Evolutionary conservation across 805 yeast species (phyloP), one percentile per base, ranked within the genome.

Genomic region (Wickerhamomyces rabaulensis): DNA sequence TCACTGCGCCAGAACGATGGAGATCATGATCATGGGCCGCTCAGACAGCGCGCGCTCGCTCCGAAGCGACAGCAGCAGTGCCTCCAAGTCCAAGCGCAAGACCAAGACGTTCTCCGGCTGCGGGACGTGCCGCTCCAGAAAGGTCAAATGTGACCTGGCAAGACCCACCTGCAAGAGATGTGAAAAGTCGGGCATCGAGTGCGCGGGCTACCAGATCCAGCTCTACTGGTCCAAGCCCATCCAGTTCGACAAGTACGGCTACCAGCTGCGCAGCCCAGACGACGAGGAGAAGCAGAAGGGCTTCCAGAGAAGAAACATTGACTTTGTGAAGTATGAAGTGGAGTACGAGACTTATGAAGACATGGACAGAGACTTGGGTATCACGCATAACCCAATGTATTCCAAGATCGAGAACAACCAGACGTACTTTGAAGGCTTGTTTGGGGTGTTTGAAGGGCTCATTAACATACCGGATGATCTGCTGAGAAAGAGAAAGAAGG

Each of bases 31-130:
- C 5, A n/a, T 33, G 36, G 36, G 13, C 10, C 36, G 10, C 17
- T 33, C 36, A 33, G 36, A 33, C 7, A 33, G 36, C 36, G 9
- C 20, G 20, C 6, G 36, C 5, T 33, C 20, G 13, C 36, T 33
- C 12, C n/a, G 39, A 16, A 36, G 39, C 19, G 13, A 19, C 23
- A 19, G 16, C 16, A 31, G 9, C 37, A 16, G 21, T 10, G 13
- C 16, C n/a, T n/a, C 17, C 15, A 21, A 41, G 45, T 33, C 36
- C 38, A 58, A 54, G 50, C 71, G 65, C 50, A 66, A 82, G 48
- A 76, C 78, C 9, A 90, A 89, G 60, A 82, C 94, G 0, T 89
- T 87, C 59, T 81, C 87, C 0, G 97, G 96, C 1, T 90, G 97
- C 61, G 87, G 87, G 71, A 87, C 96, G 0, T 89, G 97, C 58